Conservation (phyloP, 2,329 filamentous ascomycete genomes). For the Ceratocystis colombiana region DNA sequence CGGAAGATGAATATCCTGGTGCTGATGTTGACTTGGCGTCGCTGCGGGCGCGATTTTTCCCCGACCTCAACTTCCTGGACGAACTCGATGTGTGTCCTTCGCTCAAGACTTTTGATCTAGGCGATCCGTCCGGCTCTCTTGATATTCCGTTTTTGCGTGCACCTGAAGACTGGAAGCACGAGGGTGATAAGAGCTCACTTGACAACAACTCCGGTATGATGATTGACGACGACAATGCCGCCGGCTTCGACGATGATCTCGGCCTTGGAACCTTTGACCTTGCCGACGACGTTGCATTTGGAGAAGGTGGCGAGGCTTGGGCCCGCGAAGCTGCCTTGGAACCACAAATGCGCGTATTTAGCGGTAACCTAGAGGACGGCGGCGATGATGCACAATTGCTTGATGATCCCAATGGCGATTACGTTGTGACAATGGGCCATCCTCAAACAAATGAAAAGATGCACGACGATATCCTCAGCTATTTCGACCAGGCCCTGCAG, state of each 20-base stretch:
- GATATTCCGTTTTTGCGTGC: conserved; percentile 89
- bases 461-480: conserved; percentile 92
- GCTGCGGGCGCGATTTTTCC: conserved; percentile 74
- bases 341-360: conserved; percentile 73
- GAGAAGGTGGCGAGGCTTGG: conserved; percentile 93
- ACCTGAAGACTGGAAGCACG: conserved; percentile 67
- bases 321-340: conserved; percentile 79
- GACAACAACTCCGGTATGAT: conserved; percentile 70
- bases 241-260: conserved; percentile 62
- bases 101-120: conserved; percentile 84
- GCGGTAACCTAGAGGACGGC: conserved; percentile 48
- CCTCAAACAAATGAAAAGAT: conserved; percentile 46
- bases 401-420: conserved; percentile 52
- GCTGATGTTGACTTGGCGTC: conserved; percentile 66
- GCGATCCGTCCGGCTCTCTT: conserved; percentile 70
- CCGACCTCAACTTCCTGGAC: conserved; percentile 65
- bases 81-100: conserved; percentile 90
- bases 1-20: conserved; percentile 37
- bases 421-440: conserved; percentile 68
- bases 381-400: conserved; percentile 41
- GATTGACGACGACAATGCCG: conserved; percentile 73
- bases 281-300: conserved; percentile 73
- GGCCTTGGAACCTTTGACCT: conserved; percentile 62
- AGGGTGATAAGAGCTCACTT: conserved; percentile 43
- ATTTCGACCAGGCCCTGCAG: conserved; percentile 91